Evolutionary conservation across 106 monocot genomes (phyloP).

Genomic region (Allium cepa): DNA sequence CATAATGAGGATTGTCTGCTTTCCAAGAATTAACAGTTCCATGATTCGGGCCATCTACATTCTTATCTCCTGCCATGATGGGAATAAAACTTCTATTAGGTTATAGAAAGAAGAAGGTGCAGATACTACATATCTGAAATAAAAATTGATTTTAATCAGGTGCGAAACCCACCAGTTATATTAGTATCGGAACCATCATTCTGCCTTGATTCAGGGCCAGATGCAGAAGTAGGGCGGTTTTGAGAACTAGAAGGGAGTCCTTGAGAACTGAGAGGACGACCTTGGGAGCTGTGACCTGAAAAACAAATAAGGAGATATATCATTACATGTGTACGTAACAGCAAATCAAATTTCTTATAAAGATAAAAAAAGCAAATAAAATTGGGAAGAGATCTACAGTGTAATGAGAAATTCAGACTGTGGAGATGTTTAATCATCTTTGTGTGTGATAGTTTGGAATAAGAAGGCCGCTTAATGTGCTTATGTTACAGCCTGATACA

Average conservation of each 20-base stretch:
- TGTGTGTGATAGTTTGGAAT: too few relatives aligned
- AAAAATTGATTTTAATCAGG: too few relatives aligned
- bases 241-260: constrained; percentile 54
- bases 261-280: constrained; percentile 42
- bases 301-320: not conserved
- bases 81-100: not conserved
- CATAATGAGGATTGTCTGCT: constrained; percentile 18
- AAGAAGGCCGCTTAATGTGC: too few relatives aligned
- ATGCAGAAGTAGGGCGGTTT: constrained; percentile 45
- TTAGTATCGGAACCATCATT: constrained; percentile 23
- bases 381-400: too few relatives aligned
- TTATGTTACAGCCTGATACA: too few relatives aligned
- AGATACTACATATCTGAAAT: too few relatives aligned
- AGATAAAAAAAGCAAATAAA: too few relatives aligned
- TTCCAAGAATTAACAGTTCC: constrained; percentile 29
- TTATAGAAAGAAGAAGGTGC: too few relatives aligned
- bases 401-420: too few relatives aligned
- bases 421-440: too few relatives aligned
- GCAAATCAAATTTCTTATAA: too few relatives aligned
- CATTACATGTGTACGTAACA: not conserved
- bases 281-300: constrained; percentile 55
- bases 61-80: constrained; percentile 26
- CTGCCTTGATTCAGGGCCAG: constrained; percentile 19
- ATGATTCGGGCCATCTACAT: constrained; percentile 8
- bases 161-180: constrained; percentile 20